phyloP scores from a whole-genome alignment of 1,284 basidiomycete genomes.

The Flammula alnicola region DNA sequence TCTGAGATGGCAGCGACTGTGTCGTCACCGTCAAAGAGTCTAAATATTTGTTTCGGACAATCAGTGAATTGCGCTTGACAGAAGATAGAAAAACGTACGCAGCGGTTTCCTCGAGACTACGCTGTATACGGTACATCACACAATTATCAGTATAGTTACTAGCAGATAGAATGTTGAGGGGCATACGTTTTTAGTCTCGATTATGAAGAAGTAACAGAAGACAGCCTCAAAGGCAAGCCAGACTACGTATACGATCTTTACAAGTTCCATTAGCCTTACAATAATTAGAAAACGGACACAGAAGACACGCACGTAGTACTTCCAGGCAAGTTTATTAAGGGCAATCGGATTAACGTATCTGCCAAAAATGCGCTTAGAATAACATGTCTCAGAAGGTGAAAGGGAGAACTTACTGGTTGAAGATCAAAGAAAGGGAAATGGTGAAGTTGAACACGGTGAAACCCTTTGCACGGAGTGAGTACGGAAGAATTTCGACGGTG shows the following conservation, averaged over 20 bases:
- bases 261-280: neutral
- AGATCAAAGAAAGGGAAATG: constrained; percentile 54
- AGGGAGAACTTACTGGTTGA: constrained; percentile 52
- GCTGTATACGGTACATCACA: constrained; percentile 21
- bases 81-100: constrained; percentile 32
- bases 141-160: neutral
- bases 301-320: constrained; percentile 41
- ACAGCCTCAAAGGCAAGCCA: constrained; percentile 43
- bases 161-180: neutral
- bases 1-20: constrained; percentile 32
- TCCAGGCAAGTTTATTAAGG: constrained; percentile 39
- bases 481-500: constrained; percentile 64
- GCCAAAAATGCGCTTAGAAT: neutral
- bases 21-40: constrained; percentile 41
- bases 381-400: neutral
- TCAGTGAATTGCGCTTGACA: constrained; percentile 1
- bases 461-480: constrained; percentile 64
- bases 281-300: neutral
- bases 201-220: constrained; percentile 44
- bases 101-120: constrained; percentile 44
- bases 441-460: constrained; percentile 60
- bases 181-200: constrained; percentile 48
- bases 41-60: constrained; percentile 8
- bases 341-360: constrained; percentile 39
- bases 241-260: constrained; percentile 47